Conservation (phyloP, 768 basidiomycete genomes). For the Boletus sp. region DNA sequence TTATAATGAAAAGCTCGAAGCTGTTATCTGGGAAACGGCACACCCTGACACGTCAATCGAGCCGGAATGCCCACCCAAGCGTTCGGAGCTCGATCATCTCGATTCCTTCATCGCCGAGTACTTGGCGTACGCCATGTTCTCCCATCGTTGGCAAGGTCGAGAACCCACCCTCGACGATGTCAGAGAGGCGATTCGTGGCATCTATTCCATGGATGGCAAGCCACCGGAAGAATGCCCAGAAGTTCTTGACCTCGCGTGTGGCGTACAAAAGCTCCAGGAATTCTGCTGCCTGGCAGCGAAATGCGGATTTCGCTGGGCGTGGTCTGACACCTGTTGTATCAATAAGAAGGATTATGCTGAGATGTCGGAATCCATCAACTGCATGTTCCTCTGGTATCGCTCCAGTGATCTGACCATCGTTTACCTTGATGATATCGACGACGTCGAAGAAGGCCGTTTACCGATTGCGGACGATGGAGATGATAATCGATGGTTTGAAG, state of each 20-base stretch:
- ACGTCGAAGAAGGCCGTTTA: constrained; percentile 18
- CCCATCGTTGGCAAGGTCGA: constrained; percentile 22
- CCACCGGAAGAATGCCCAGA: background rate
- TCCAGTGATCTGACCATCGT: constrained; percentile 27
- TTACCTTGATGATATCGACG: constrained; percentile 27
- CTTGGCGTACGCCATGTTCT: constrained; percentile 27
- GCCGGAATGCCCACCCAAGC: background rate
- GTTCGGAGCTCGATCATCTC: constrained; percentile 2
- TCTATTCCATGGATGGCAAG: constrained; percentile 16
- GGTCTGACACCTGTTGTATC: constrained; percentile 30
- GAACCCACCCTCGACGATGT: constrained; percentile 21
- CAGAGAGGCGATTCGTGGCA: constrained; percentile 3
- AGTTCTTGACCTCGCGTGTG: background rate
- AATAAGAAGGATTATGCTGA: constrained; percentile 23
- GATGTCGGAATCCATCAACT: constrained; percentile 28
- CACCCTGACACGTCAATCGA: background rate
- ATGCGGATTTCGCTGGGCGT: constrained; percentile 31
- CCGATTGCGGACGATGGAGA: background rate
- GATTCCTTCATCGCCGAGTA: constrained; percentile 15
- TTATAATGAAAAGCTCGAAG: constrained; percentile 4
- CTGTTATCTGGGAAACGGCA: background rate
- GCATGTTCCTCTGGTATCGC: constrained; percentile 29
- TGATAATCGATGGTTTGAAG: constrained; percentile 12
- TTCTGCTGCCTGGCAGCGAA: constrained; percentile 28
- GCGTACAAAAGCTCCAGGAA: constrained; percentile 26